phyloP scores from a whole-genome alignment of 768 basidiomycete genomes.

The Leucogyrophana mollusca region DNA sequence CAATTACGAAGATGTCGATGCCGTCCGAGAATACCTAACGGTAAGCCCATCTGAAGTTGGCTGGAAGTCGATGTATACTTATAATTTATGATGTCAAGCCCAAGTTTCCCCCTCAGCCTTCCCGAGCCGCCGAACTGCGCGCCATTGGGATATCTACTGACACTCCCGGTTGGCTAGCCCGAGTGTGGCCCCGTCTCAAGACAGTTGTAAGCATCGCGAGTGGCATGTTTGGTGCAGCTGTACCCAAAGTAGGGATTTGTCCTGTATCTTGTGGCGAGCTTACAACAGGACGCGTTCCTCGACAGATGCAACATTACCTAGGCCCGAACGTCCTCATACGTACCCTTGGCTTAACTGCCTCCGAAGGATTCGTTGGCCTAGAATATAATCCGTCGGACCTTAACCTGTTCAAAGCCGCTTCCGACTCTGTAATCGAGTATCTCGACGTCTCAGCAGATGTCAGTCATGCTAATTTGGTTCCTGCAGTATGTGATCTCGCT shows the following conservation, averaged over 20 bases:
- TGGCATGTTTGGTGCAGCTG: constrained; percentile 7
- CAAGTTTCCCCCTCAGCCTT: constrained; percentile 10
- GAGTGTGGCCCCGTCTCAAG: constrained; percentile 13
- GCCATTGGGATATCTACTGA: constrained; percentile 12
- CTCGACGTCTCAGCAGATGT: constrained; percentile 2
- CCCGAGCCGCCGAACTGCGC: constrained; percentile 17
- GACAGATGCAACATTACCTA: constrained; percentile 1
- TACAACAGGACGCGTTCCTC: too few species aligned
- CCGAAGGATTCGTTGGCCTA: constrained; percentile 2
- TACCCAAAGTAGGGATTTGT: constrained; percentile 11
- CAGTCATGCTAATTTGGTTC: not conserved
- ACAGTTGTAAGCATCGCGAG: constrained; percentile 7
- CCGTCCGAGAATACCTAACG: constrained; percentile 16
- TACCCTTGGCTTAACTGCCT: constrained; percentile 1
- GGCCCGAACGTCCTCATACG: constrained; percentile 4
- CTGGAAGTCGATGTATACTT: too few species aligned
- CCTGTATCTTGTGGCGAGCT: not conserved
- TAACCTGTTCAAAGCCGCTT: constrained; percentile 1
- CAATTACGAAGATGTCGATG: constrained; percentile 14
- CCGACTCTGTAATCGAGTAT: constrained; percentile 6
- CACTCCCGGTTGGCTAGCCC: constrained; percentile 13
- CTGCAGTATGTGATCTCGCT: not conserved
- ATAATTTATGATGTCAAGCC: constrained; percentile 3
- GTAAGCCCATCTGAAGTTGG: constrained; percentile 2
- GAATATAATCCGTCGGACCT: not conserved